A percentile compares a stretch with the other conserved stretches of the same genome.
phyloP scores from a whole-genome alignment of 495 filamentous ascomycete species.

The Bacidia gigantensis region DNA sequence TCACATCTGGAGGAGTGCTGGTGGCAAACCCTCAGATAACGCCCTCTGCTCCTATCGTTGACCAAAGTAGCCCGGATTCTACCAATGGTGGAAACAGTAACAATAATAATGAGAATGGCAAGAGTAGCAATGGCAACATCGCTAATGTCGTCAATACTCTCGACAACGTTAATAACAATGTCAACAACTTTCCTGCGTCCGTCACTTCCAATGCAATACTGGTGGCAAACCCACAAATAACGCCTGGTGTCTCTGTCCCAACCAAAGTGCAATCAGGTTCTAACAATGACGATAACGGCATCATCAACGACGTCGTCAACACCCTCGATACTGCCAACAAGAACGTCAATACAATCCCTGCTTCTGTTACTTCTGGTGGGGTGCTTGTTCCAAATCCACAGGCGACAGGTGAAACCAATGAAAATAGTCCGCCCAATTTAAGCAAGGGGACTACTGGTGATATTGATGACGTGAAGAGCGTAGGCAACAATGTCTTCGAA shows the following conservation, averaged over 20 bases:
- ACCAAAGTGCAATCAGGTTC: not conserved
- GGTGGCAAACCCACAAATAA: not conserved
- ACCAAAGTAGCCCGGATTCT: not conserved
- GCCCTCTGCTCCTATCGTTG: not conserved
- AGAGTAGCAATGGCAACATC: not conserved
- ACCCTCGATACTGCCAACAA: not conserved
- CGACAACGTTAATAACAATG: not conserved
- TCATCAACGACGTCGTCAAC: not conserved
- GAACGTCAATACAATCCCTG: constrained; percentile 8
- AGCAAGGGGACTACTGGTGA: not conserved
- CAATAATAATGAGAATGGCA: not conserved
- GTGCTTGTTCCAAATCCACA: constrained; percentile 3
- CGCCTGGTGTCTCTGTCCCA: not conserved
- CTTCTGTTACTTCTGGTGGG: constrained; percentile 9
- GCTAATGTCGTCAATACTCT: not conserved
- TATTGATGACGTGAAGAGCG: not conserved
- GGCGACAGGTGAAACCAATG: not conserved
- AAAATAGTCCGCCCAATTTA: too few relatives aligned
- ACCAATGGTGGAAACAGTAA: not conserved
- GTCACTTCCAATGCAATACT: constrained; percentile 1
- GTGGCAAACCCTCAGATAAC: not conserved
- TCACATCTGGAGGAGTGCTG: not conserved
- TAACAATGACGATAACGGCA: too few relatives aligned
- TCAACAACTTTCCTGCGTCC: not conserved
- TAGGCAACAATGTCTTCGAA: too few relatives aligned